Base-by-base conservation (phyloP, 2,329 filamentous ascomycete genomes). In the Neonectria ditissima region DNA sequence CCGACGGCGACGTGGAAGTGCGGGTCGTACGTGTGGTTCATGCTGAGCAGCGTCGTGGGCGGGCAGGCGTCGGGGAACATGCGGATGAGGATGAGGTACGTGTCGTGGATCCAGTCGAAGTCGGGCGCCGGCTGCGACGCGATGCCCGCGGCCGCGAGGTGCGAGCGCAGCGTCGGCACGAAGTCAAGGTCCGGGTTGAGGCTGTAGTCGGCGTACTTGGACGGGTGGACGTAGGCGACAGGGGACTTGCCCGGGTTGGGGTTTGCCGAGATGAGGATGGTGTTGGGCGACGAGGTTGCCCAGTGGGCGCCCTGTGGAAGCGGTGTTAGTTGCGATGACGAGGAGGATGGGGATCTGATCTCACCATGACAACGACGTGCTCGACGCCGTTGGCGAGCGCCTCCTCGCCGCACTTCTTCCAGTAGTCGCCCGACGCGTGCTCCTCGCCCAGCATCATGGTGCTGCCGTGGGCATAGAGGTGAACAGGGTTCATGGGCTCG, bases 51-150 rank as follows among this genome's bases (percentile, higher is more conserved):
- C 0, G 87, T 90, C 0, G 89, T 91, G 0, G 89, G 90, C 2
- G 90, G 90, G 69, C 87, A 90, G n/a, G 79, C 81, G 2, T 72
- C 67, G 0, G 89, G 89, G 67, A 92, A 92, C 89, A 92, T 92
- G 57, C 88, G 82, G 73, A 91, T 89, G 9, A 91, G 79, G 60
- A 92, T 85, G 3, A 92, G 82, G 72, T 88, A 92, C 0, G 87
- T 90, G 75, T 92, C 90, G 79, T 92, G 89, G 73, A 92, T 91
- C 89, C 89, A 92, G 72, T 91, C 86, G 67, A 92, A 92, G 0
- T 73, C 80, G 0, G 81, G 37, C 7, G 59, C 54, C 18, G 55
- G 54, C 47, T 62, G 39, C 16, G 53, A 52, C 32, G 43, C 30
- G 47, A 62, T 57, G 28, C 59, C 59, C 20, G 53, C 53, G n/a